These are phyloP conservation scores for Rachicladosporium sp. DNA, from an alignment of 2,329 filamentous ascomycete genomes.

Conservation along the genomic window DNA sequence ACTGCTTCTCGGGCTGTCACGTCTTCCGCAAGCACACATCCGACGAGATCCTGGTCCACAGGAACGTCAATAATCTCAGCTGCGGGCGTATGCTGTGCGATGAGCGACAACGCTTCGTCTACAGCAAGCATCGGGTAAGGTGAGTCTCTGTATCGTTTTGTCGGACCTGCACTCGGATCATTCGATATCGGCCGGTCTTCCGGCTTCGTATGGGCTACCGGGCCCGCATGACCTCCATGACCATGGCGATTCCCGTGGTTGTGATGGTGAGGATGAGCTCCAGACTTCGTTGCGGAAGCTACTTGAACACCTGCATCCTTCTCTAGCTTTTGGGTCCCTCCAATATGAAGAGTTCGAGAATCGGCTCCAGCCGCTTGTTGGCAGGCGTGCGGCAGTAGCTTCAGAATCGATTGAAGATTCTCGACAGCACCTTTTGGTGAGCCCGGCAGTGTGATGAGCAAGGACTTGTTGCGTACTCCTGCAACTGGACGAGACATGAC, in stretches of 20 bases:
- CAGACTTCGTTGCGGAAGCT: slow-evolving; percentile 14
- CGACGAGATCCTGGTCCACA: slow-evolving; percentile 56
- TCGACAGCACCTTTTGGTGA: slow-evolving; percentile 92
- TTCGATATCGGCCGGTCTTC: slow-evolving; percentile 46
- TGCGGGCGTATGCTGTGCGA: slow-evolving; percentile 59
- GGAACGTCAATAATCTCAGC: slow-evolving; percentile 45
- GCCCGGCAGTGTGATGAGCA: slow-evolving; percentile 83
- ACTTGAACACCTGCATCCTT: slow-evolving; percentile 57
- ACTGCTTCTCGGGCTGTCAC: slow-evolving; percentile 71
- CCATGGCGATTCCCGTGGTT: slow-evolving; percentile 36
- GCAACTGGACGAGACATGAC: slow-evolving; percentile 94
- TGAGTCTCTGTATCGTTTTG: slow-evolving; percentile 66
- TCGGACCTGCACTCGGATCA: slow-evolving; percentile 46
- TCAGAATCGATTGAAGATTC: slow-evolving; percentile 79
- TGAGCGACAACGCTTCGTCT: slow-evolving; percentile 61
- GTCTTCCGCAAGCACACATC: slow-evolving; percentile 70
- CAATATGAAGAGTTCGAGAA: slow-evolving; percentile 66
- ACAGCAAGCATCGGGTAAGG: slow-evolving; percentile 90
- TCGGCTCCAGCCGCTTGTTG: slow-evolving; percentile 72
- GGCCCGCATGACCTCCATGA: slow-evolving; percentile 37
- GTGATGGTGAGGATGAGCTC: slow-evolving; percentile 34
- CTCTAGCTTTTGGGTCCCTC: slow-evolving; percentile 74
- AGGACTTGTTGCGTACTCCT: slow-evolving; percentile 65
- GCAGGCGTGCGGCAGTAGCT: slow-evolving; percentile 91
- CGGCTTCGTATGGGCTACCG: slow-evolving; percentile 59